Evolutionary conservation across 371 early-diverging fungal species (phyloP).

Genomic region (Mucor velutinosus): DNA sequence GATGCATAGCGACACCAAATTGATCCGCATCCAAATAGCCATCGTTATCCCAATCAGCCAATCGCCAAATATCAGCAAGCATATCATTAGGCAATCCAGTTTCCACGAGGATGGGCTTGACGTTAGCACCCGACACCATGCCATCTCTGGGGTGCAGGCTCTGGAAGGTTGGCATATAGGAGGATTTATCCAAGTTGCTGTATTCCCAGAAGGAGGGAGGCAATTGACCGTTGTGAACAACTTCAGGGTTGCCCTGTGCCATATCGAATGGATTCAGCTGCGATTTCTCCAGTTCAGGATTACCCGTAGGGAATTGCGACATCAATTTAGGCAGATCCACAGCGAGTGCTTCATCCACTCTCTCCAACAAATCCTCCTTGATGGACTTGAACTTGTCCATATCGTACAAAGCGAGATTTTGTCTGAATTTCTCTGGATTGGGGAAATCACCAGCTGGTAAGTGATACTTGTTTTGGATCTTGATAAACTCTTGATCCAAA

Average conservation of each 20-base stretch:
- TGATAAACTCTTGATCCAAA: conserved; percentile 72
- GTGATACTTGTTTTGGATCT: conserved; percentile 69
- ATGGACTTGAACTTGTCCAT: conserved; percentile 78
- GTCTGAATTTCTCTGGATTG: conserved; percentile 64
- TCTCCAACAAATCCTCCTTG: conserved; percentile 61
- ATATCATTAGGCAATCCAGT: conserved; percentile 54
- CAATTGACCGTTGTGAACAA: conserved; percentile 22
- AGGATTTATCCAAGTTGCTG: conserved; percentile 48
- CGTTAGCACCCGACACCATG: conserved; percentile 55
- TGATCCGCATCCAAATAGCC: conserved; percentile 71
- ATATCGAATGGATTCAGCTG: conserved; percentile 39
- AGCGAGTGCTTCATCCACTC: conserved; percentile 54
- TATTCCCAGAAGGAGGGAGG: conserved; percentile 54
- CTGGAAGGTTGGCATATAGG: conserved; percentile 19
- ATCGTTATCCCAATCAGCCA: conserved; percentile 72
- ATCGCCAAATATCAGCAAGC: conserved; percentile 67
- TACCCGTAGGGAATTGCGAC: conserved; percentile 38
- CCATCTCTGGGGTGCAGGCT: conserved; percentile 60
- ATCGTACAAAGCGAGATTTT: conserved; percentile 68
- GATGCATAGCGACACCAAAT: conserved; percentile 69
- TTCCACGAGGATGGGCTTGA: conserved; percentile 59
- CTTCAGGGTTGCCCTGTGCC: conserved; percentile 7
- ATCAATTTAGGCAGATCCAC: conserved; percentile 40
- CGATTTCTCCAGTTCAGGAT: conserved; percentile 36
- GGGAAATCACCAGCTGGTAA: conserved; percentile 79